Percentiles rank a stretch among this genome's conserved stretches.
Evolutionary conservation across 2,329 filamentous ascomycete genomes (phyloP).

Genomic region (Neospermospora avenae): DNA sequence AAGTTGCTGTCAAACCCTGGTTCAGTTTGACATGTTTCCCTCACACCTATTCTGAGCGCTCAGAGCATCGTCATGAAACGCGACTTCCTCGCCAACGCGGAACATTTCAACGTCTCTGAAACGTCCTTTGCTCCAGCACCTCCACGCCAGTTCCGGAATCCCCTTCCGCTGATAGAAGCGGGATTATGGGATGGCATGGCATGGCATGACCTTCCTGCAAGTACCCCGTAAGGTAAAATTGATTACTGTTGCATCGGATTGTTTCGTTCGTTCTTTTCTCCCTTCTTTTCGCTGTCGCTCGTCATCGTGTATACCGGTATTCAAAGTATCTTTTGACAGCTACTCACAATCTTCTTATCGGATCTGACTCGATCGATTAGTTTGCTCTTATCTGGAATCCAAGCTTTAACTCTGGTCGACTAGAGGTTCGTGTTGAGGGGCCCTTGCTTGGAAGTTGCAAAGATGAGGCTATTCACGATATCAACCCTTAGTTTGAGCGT

Average conservation of each 20-base stretch:
- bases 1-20: neutral
- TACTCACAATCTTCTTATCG: neutral
- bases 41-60: neutral
- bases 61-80: constrained; percentile 1
- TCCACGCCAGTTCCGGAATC: neutral
- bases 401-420: neutral
- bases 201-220: too few species aligned
- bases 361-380: neutral
- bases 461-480: neutral
- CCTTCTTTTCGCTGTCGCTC: neutral
- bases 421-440: neutral
- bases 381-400: neutral
- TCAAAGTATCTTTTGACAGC: neutral
- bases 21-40: neutral
- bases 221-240: neutral
- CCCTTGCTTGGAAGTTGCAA: neutral
- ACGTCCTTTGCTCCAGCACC: neutral
- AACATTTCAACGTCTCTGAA: constrained; percentile 1
- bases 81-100: neutral
- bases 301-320: neutral
- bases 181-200: neutral
- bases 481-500: neutral
- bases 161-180: neutral
- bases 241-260: neutral
- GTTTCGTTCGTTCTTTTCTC: constrained; percentile 2